Evolutionary conservation across 345 rosid species (phyloP).

Genomic region (Eucalyptus cloeziana): DNA sequence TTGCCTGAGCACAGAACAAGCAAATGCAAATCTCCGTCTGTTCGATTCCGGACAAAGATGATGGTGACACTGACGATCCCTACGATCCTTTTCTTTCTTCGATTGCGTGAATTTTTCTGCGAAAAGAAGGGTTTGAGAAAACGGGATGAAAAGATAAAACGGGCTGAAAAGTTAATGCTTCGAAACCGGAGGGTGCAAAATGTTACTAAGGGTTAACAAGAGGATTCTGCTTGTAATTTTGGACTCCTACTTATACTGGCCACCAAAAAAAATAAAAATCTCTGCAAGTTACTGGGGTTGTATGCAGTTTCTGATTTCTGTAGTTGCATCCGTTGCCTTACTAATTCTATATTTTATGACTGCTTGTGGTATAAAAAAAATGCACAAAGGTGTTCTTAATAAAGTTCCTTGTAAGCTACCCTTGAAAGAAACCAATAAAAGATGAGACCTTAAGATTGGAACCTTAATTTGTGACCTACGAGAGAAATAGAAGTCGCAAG

Average conservation of each 20-base stretch:
- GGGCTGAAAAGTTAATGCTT: background rate
- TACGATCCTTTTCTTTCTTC: background rate
- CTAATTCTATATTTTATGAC: background rate
- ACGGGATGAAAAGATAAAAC: background rate
- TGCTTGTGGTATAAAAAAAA: background rate
- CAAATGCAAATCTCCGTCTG: background rate
- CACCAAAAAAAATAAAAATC: background rate
- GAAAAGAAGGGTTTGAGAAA: background rate
- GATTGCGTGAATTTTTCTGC: background rate
- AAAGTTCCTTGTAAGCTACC: background rate
- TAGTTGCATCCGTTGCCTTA: background rate
- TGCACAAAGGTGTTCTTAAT: background rate
- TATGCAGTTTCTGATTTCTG: background rate
- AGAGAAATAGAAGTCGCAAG: background rate
- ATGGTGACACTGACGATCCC: background rate
- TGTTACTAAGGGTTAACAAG: background rate
- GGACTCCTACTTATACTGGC: background rate
- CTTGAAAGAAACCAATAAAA: background rate
- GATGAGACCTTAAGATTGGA: background rate
- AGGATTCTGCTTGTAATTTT: background rate
- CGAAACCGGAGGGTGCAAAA: background rate
- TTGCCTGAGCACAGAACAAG: background rate
- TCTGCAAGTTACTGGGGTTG: background rate
- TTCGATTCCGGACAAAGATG: background rate
- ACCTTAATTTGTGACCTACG: background rate